Evolutionary conservation across 1,284 basidiomycete genomes (phyloP).

Genomic region (Cystobasidium slooffiae): DNA sequence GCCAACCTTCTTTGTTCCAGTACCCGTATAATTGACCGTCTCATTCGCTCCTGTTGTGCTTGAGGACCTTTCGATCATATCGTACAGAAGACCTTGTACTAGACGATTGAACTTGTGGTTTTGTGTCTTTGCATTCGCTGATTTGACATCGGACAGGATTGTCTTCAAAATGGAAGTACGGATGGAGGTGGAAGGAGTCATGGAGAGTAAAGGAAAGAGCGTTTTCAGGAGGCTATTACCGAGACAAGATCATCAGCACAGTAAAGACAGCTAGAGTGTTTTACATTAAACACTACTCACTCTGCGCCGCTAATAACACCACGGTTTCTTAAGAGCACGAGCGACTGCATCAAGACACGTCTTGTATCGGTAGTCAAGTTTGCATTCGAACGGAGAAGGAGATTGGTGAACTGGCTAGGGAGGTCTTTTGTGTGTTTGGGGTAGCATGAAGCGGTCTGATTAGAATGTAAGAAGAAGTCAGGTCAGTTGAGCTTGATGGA

Average conservation of each 20-base stretch:
- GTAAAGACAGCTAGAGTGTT: not conserved
- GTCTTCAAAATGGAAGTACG: slow-evolving; percentile 88
- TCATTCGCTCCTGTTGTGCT: slow-evolving; percentile 24
- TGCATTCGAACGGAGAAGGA: slow-evolving; percentile 75
- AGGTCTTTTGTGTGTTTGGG: slow-evolving; percentile 82
- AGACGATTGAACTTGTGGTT: slow-evolving; percentile 96
- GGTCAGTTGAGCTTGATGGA: not conserved
- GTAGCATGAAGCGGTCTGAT: slow-evolving; percentile 84
- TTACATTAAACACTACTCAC: slow-evolving; percentile 61
- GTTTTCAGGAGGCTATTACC: slow-evolving; percentile 76
- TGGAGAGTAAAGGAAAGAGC: slow-evolving; percentile 89
- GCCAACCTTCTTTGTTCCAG: slow-evolving; percentile 52
- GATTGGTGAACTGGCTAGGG: slow-evolving; percentile 72
- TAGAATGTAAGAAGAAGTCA: not conserved
- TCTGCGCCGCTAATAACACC: slow-evolving; percentile 88
- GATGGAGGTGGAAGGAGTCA: slow-evolving; percentile 81
- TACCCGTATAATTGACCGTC: slow-evolving; percentile 36
- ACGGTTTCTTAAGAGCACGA: slow-evolving; percentile 92
- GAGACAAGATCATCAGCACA: not conserved
- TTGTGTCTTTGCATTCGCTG: slow-evolving; percentile 83
- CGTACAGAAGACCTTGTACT: slow-evolving; percentile 93
- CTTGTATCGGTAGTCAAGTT: slow-evolving; percentile 75
- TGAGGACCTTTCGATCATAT: slow-evolving; percentile 79
- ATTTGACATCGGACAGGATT: slow-evolving; percentile 92
- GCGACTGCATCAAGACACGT: slow-evolving; percentile 80